Evolutionary conservation across 352 stramenopile species (phyloP).

Genomic region (Lagenidium giganteum): DNA sequence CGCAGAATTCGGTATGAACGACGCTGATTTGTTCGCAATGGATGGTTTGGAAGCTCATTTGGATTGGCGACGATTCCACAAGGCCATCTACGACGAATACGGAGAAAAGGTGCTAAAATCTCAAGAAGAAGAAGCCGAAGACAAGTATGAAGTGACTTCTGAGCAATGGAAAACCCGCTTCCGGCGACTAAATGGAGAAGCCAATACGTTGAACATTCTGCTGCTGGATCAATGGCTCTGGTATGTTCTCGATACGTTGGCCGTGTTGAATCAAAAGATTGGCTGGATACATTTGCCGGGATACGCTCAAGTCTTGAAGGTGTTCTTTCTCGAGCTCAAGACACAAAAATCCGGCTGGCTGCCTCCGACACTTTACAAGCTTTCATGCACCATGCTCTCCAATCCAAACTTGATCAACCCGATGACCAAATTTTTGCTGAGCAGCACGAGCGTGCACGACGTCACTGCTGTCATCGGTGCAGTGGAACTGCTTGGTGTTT

Average conservation of each 20-base stretch:
- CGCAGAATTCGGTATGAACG: slow-evolving; percentile 77
- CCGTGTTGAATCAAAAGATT: slow-evolving; percentile 87
- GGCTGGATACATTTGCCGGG: slow-evolving; percentile 80
- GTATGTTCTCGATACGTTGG: slow-evolving; percentile 87
- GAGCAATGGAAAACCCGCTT: slow-evolving; percentile 83
- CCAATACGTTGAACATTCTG: slow-evolving; percentile 86
- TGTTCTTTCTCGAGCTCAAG: slow-evolving; percentile 87
- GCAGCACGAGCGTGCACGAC: slow-evolving; percentile 84
- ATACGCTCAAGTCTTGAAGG: slow-evolving; percentile 84
- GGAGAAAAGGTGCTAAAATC: slow-evolving; percentile 82
- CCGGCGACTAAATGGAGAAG: slow-evolving; percentile 69
- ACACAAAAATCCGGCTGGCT: slow-evolving; percentile 86
- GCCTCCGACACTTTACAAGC: slow-evolving; percentile 81
- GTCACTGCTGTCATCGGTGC: slow-evolving; percentile 83
- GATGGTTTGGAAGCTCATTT: slow-evolving; percentile 83
- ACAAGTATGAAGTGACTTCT: slow-evolving; percentile 86
- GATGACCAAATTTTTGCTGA: slow-evolving; percentile 87
- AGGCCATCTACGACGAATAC: slow-evolving; percentile 83
- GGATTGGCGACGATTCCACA: slow-evolving; percentile 87
- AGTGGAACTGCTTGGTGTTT: slow-evolving; percentile 83
- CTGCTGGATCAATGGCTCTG: slow-evolving; percentile 86
- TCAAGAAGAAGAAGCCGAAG: slow-evolving; percentile 84
- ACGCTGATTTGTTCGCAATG: slow-evolving; percentile 85
- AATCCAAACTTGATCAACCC: slow-evolving; percentile 86
- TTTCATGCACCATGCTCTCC: slow-evolving; percentile 87